Conservation (phyloP, 768 basidiomycete genomes). For the Infundibulicybe gibba region DNA sequence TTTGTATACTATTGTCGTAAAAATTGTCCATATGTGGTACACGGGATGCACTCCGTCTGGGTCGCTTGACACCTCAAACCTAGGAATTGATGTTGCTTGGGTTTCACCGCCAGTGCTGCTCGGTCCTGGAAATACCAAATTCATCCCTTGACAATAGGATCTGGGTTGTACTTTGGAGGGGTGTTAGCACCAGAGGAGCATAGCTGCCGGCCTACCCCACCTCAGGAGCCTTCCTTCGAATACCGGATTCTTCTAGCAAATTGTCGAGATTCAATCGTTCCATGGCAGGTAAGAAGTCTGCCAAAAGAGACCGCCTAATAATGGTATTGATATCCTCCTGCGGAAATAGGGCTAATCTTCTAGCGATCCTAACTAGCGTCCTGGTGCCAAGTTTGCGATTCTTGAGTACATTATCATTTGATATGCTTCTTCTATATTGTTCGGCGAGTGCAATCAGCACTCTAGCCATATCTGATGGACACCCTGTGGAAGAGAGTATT, state of each 20-base stretch:
- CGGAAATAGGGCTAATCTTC: conserved; percentile 42
- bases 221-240: conserved; percentile 34
- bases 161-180: conserved; percentile 42
- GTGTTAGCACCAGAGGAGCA: neutral
- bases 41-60: conserved; percentile 52
- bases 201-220: conserved; percentile 25
- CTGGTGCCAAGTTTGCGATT: conserved; percentile 63
- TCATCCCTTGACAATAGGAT: conserved; percentile 34
- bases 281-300: conserved; percentile 57
- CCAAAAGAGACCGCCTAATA: conserved; percentile 46
- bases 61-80: conserved; percentile 48
- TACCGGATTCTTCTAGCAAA: conserved; percentile 47
- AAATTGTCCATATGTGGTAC: conserved; percentile 70
- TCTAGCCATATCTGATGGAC: conserved; percentile 30
- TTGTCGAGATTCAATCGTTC: conserved; percentile 53
- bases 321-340: conserved; percentile 42
- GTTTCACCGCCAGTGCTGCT: conserved; percentile 28
- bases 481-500: conserved; percentile 50
- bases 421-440: conserved; percentile 53
- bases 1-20: conserved; percentile 68
- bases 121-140: conserved; percentile 44
- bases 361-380: conserved; percentile 51
- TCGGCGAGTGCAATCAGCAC: conserved; percentile 50
- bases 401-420: conserved; percentile 53
- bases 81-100: conserved; percentile 35